Evolutionary conservation across 495 filamentous ascomycete species (phyloP), one percentile per base, ranked within the genome.

Genomic region (Astrothelium macrocarpum): DNA sequence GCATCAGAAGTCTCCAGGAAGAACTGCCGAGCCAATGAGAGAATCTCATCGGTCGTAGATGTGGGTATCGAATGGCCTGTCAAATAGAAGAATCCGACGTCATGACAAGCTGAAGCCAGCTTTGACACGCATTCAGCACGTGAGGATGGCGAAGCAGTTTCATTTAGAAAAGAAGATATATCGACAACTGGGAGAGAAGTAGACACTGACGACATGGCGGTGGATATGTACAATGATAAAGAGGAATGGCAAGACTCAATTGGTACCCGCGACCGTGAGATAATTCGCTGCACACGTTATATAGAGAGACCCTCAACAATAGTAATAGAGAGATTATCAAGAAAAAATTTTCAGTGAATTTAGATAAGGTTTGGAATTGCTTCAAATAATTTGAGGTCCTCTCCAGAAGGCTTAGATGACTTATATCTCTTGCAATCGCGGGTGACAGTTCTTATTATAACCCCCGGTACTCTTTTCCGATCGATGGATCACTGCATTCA

Each of bases 61-160:
- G 53, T 34, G 26, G 71, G 64, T 29, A 74, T 72, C 23, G 70
- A 68, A 61, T 76, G 73, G 16, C 71, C 70, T 11, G 56, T 74
- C 16, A 76, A 64, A 64, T 74, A 76, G 68, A 75, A 74, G 65
- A 75, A 75, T 53, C 73, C 73, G 20, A 59, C 64, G 34, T 71
- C 59, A 7, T 16, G 62, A 63, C 73, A 73, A 1, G 73, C 73
- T 16, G 32, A 5, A 53, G 64, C 63, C n/a, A 75, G 29, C 20
- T 64, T 29, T 7, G 49, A 56, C 10, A 29, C 25, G 49, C 49
- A 56, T 56, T 1, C 23, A 28, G 25, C 3, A 29, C 49, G 49
- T 1, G 49, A 56, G 7, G 49, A n/a, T 11, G 25, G 0, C 0
- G 49, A 29, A 29, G 5, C 16, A 2, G 26, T 25, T 11, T 56